Evolutionary conservation across 78 protist species (phyloP), one percentile per base, ranked within the genome.

Genomic region (Dictyostelium citrinum): DNA sequence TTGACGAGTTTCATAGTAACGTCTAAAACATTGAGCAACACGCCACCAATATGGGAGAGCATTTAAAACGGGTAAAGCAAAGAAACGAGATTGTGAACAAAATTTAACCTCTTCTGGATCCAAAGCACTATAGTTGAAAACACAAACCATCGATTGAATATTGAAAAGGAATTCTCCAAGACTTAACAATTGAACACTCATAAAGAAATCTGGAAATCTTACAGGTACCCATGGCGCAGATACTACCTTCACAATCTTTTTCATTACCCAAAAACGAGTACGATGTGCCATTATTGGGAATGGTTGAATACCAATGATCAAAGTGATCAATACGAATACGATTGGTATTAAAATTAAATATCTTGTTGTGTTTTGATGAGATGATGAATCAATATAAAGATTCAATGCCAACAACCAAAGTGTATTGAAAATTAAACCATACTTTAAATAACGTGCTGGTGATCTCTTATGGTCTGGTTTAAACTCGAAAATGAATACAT

Each of bases 121-220:
- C 27, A 88, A 78, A 35, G 80, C 22, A 49, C 24, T 31, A n/a
- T 78, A 41, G 75, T 88, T 88, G 60, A 88, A 88, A 16, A 88
- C 43, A 78, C 93, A 88, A 58, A 88, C 71, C 93, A 88, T 88
- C 9, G 93, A 88, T 88, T 88, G 93, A 39, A 88, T 88, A 35
- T 88, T 88, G 70, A 88, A 88, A 16, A 88, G 39, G 33, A 88
- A 88, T 22, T 88, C 93, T 20, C 81, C 84, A 5, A 88, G 37
- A 33, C 75, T 78, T 14, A 88, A 14, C 24, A 88, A 46, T 68
- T 88, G 93, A 67, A 88, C 72, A 67, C 74, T 45, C 93, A 88
- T 88, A 74, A 88, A 88, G 29, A 88, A 88, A 46, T 88, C 93
- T 10, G 84, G 39, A n/a, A 88, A 88, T 16, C 58, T 33, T 2